These are phyloP conservation scores for Hypomyces perniciosus DNA, from an alignment of 2,329 filamentous ascomycete genomes.

Conservation along the genomic window DNA sequence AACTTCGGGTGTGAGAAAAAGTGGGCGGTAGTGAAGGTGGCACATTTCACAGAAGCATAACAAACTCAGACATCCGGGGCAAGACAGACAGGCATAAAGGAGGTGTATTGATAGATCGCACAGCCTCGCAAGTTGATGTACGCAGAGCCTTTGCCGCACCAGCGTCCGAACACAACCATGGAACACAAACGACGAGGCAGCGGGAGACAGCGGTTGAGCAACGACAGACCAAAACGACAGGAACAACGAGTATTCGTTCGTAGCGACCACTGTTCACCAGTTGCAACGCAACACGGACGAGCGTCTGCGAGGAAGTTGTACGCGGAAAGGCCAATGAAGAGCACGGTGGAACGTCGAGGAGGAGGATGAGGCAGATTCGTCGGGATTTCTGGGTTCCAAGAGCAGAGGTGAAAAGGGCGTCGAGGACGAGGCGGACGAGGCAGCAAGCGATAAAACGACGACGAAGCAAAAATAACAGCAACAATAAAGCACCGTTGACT, in stretches of 20 bases:
- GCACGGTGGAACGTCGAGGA: neutral
- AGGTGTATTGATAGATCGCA: neutral
- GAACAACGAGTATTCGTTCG: neutral
- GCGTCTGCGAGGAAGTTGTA: slow-evolving; percentile 10
- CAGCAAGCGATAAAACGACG: neutral
- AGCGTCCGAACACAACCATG: neutral
- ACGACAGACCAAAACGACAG: neutral
- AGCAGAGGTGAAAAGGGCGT: neutral
- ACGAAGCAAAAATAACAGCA: neutral
- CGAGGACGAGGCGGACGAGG: neutral
- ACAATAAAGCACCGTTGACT: slow-evolving; percentile 5
- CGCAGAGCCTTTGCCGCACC: neutral
- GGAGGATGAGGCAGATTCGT: slow-evolving; percentile 7
- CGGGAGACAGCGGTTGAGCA: neutral
- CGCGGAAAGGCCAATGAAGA: slow-evolving; percentile 5
- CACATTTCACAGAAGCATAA: neutral
- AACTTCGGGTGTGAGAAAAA: neutral
- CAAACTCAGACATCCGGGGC: neutral
- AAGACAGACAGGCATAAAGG: neutral
- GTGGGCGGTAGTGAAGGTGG: neutral
- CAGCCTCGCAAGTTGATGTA: neutral
- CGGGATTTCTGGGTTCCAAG: neutral
- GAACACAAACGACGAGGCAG: slow-evolving; percentile 1
- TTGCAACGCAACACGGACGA: slow-evolving; percentile 12
- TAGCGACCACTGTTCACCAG: slow-evolving; percentile 8